Evolutionary conservation across 495 filamentous ascomycete species (phyloP).

Genomic region (Wilcoxina mikolae): DNA sequence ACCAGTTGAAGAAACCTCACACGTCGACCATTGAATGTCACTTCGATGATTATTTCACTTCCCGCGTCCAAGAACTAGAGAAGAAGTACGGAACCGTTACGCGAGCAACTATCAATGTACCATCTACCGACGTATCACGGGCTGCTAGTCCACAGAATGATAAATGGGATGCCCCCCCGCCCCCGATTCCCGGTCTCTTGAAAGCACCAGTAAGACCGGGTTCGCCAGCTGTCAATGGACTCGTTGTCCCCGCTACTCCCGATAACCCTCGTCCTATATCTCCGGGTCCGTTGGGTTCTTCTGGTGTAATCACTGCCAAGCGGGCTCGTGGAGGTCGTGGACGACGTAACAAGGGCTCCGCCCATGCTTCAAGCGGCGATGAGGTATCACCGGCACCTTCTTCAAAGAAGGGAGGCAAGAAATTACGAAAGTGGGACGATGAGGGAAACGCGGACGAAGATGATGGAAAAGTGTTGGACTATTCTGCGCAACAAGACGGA

Average conservation of each 20-base stretch:
- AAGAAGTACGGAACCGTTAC: slow-evolving; percentile 31
- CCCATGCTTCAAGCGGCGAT: slow-evolving; percentile 69
- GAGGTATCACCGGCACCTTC: slow-evolving; percentile 46
- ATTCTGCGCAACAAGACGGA: slow-evolving; percentile 50
- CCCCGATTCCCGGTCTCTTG: slow-evolving; percentile 41
- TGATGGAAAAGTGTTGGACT: slow-evolving; percentile 59
- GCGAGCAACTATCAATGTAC: slow-evolving; percentile 22
- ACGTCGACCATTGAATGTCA: slow-evolving; percentile 59
- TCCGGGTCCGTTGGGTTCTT: slow-evolving; percentile 39
- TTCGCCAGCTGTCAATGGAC: slow-evolving; percentile 14
- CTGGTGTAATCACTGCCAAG: slow-evolving; percentile 51
- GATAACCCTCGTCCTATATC: slow-evolving; percentile 55
- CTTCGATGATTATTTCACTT: slow-evolving; percentile 90
- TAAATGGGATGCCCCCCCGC: slow-evolving; percentile 33
- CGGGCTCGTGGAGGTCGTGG: slow-evolving; percentile 59
- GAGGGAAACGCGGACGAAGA: slow-evolving; percentile 79
- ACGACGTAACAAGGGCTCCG: slow-evolving; percentile 53
- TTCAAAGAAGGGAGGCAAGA: slow-evolving; percentile 56
- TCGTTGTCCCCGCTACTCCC: slow-evolving; percentile 50
- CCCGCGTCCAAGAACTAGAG: slow-evolving; percentile 77
- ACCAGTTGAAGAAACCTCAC: slow-evolving; percentile 68
- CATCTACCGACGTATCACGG: slow-evolving; percentile 20
- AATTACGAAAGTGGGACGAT: slow-evolving; percentile 77
- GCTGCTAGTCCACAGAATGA: slow-evolving; percentile 32
- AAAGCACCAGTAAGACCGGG: slow-evolving; percentile 31